Evolutionary conservation across 805 yeast genomes (phyloP), one percentile per base, ranked within the genome.

Genomic region (Ogataea saltuana): DNA sequence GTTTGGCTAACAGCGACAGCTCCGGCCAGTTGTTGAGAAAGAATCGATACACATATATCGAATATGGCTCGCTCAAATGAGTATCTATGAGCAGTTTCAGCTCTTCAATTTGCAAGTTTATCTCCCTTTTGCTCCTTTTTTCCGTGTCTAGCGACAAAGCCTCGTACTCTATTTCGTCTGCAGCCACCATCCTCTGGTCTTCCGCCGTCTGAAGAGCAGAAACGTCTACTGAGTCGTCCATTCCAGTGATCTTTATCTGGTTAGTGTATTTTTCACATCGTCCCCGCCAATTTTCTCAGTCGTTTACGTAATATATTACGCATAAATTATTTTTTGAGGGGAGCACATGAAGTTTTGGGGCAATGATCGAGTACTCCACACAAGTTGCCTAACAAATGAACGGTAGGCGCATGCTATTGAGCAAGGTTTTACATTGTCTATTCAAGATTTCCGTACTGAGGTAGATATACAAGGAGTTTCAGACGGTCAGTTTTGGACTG

Each of bases 1-100:
- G 73, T 45, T 74, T 74, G 8, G 85, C 91, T 28, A 86, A 58
- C 41, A 76, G 75, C 47, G 96, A 85, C 45, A 89, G 73, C 35
- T 85, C 82, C 1, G 98, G 97, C 97, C 97, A 90, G 54, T 82
- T 83, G 55, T 85, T 84, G 32, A 93, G 68, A 60, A 93, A 93
- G 67, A 84, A 93, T 59, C 96, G 76, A 64, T 90, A 93, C 2
- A 93, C 97, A 57, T 88, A 93, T 15, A 88, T 76, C 4, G 97
- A 90, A 61, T 93, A 93, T 0, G 99, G 98, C 63, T 93, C 99
- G 21, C 93, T 83, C 29, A 93, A 70, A 61, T 90, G 93, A 9
- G 69, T 71, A 30, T 83, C 78, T 9, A 91, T 82, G 35, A 91
- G 70, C 9, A 59, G 57, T 54, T 78, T 74, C 11, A 85, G 68